These are phyloP conservation scores for Spathaspora gorwiae DNA, from an alignment of 805 yeast species.

Conservation along the genomic window DNA sequence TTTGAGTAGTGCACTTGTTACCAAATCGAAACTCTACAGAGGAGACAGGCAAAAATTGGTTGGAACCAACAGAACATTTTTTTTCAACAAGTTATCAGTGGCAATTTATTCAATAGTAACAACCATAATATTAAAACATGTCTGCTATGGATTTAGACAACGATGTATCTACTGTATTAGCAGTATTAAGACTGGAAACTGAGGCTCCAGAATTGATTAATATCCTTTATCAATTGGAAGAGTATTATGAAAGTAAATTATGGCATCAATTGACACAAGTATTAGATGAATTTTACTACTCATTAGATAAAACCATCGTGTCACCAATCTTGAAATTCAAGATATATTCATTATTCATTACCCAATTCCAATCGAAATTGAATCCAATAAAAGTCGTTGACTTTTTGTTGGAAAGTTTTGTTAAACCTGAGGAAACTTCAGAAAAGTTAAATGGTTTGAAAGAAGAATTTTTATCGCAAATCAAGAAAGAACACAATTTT, in stretches of 20 bases:
- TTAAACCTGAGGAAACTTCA: constrained; percentile 22
- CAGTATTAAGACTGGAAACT: constrained; percentile 60
- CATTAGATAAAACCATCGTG: constrained; percentile 41
- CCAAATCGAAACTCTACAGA: too few relatives aligned
- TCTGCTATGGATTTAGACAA: constrained; percentile 38
- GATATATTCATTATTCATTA: constrained; percentile 67
- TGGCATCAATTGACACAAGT: constrained; percentile 90
- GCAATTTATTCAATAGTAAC: background rate
- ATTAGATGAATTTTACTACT: constrained; percentile 53
- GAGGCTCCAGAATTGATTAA: constrained; percentile 58
- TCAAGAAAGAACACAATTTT: constrained; percentile 25
- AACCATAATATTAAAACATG: constrained; percentile 10
- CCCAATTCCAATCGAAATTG: constrained; percentile 62
- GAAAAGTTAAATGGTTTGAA: constrained; percentile 34
- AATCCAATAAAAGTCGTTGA: constrained; percentile 77
- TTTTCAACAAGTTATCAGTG: constrained; percentile 1
- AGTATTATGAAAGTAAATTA: constrained; percentile 78
- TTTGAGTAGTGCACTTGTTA: too few relatives aligned
- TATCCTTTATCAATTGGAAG: constrained; percentile 68
- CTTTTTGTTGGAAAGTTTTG: constrained; percentile 56
- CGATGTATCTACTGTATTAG: constrained; percentile 45
- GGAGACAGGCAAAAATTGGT: too few relatives aligned
- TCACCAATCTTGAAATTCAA: constrained; percentile 52
- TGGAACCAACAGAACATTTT: too few relatives aligned
- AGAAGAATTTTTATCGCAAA: constrained; percentile 19